Evolutionary conservation across 441 rosid genomes (phyloP).

Genomic region (Euphorbia celastroides): DNA sequence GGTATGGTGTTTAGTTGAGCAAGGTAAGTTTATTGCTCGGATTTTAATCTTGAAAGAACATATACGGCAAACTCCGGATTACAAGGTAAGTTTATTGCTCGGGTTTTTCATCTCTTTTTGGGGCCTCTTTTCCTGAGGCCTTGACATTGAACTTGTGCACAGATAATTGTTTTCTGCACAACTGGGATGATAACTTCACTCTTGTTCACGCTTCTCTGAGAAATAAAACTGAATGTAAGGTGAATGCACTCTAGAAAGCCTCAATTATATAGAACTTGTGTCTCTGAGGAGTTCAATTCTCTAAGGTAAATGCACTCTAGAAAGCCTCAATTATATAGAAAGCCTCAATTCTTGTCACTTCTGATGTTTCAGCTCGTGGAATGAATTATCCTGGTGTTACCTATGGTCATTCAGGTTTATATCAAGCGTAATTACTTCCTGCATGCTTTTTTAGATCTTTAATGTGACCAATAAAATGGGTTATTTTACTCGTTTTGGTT

Average conservation of each 20-base stretch:
- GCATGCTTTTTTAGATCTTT: too few relatives aligned
- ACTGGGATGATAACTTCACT: constrained; percentile 92
- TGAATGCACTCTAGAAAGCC: constrained; percentile 94
- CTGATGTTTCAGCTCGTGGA: constrained; percentile 94
- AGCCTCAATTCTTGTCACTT: constrained; percentile 78
- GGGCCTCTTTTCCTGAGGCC: background rate
- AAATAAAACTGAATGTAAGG: constrained; percentile 78
- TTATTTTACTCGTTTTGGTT: too few relatives aligned
- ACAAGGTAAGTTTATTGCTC: constrained; percentile 53
- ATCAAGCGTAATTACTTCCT: too few relatives aligned
- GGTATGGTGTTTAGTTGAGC: too few relatives aligned
- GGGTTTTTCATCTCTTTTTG: constrained; percentile 6
- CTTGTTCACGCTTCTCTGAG: constrained; percentile 61
- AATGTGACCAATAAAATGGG: too few relatives aligned
- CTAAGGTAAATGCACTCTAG: constrained; percentile 87
- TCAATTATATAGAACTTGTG: constrained; percentile 66
- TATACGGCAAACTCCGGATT: constrained; percentile 48
- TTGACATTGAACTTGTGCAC: constrained; percentile 20
- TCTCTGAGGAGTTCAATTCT: constrained; percentile 80
- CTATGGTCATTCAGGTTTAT: constrained; percentile 88
- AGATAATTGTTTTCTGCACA: constrained; percentile 91
- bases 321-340: constrained; percentile 75
- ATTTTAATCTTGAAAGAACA: constrained; percentile 70
- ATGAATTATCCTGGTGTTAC: constrained; percentile 96
- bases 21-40: too few relatives aligned